Percentiles rank a stretch among this genome's conserved stretches.
Conservation (phyloP, 768 basidiomycete species). For the Cytidiella melzeri region DNA sequence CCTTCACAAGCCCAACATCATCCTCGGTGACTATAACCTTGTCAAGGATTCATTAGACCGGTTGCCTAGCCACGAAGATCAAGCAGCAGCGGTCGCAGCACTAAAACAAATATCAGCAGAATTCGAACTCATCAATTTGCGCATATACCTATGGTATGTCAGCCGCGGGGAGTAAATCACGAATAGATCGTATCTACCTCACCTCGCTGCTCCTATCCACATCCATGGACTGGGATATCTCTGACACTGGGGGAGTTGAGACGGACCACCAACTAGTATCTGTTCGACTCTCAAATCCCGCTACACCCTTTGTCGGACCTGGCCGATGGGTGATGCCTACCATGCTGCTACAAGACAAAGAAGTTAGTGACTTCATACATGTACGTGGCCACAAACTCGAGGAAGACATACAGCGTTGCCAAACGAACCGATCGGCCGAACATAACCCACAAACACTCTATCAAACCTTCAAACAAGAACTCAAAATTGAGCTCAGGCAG, state of each 20-base stretch:
- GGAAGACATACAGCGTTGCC: background rate
- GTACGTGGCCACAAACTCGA: background rate
- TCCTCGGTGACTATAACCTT: conserved; percentile 16
- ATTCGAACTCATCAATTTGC: conserved; percentile 7
- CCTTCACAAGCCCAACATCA: conserved; percentile 4
- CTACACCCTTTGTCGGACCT: background rate
- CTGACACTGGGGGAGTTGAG: background rate
- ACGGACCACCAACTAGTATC: background rate
- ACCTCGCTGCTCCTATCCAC: background rate
- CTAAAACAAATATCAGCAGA: conserved; percentile 1
- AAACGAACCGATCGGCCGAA: background rate
- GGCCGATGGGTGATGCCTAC: background rate
- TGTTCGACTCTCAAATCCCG: background rate
- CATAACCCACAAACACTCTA: conserved; percentile 12
- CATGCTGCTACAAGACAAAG: background rate
- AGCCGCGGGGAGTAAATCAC: background rate
- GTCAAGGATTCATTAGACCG: conserved; percentile 15
- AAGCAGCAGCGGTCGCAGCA: background rate
- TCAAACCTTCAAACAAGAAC: conserved; percentile 4
- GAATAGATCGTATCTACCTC: conserved; percentile 2
- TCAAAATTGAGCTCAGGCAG: background rate
- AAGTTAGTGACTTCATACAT: background rate
- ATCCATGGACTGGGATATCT: background rate
- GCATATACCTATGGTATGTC: conserved; percentile 1
- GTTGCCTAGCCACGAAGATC: conserved; percentile 9